Base-by-base conservation (phyloP, 495 filamentous ascomycete species). In the Neurospora tetrasperma region DNA sequence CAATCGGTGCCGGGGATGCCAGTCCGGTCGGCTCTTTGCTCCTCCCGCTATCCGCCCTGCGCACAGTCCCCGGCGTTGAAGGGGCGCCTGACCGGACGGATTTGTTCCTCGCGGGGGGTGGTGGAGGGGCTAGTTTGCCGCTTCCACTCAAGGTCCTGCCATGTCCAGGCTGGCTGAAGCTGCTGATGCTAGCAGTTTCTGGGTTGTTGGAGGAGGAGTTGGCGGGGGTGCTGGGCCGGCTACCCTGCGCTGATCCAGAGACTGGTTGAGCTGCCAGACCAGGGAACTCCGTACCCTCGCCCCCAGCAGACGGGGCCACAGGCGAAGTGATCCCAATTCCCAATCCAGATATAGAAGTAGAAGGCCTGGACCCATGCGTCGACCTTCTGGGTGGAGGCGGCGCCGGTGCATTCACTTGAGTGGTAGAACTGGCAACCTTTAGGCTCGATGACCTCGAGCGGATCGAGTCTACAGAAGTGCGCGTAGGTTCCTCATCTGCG, bases 331-430 rank as follows among this genome's bases (percentile, higher is more conserved):
- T 71, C 0, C 54, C 27, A 14, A 38, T 35, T 16, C 54, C 54
- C 27, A 66, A 9, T 9, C 54, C 54, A 8, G 54, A 27, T 12
- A 23, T 66, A 2, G 79, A 75, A 41, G 54, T 74, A 41, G 80
- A 70, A 27, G 77, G 74, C 20, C 82, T 81, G 14, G 73, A 31
- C 9, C n/a, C 73, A 44, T 84, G 81, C 4, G 74, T 76, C 6
- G 83, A 80, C 38, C 83, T 76, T 9, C 84, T 79, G 4, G 85
- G 85, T 1, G 84, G 83, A 62, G 84, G 84, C 7, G 84, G 84
- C 14, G 82, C 80, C 0, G 84, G 83, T 4, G 78, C 79, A 46
- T 82, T 77, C 5, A 77, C 74, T 0, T 35, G 14, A 18, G 6
- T 9, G 3, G 54, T 66, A 4, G 54, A 66, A 66, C 27, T 66